Percentiles rank a stretch among this genome's conserved stretches.
Conservation (phyloP, 2,329 filamentous ascomycete species). For the Macrophomina phaseolina region DNA sequence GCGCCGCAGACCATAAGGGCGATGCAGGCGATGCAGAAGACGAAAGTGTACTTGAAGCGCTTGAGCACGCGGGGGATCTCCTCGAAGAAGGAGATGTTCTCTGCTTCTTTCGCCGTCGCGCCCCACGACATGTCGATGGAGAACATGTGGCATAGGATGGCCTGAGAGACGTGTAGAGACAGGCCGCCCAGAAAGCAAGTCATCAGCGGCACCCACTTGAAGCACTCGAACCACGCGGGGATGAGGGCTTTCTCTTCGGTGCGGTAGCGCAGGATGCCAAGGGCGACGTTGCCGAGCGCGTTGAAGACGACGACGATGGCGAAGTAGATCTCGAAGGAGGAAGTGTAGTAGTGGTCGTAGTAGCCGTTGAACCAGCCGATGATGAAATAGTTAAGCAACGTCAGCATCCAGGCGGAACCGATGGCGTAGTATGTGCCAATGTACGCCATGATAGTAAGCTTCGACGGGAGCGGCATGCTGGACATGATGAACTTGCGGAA, state of each 20-base stretch:
- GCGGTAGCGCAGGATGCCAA: slow-evolving; percentile 76
- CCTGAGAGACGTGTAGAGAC: slow-evolving; percentile 48
- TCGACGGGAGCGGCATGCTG: slow-evolving; percentile 75
- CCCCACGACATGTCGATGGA: slow-evolving; percentile 55
- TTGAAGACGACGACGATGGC: slow-evolving; percentile 81
- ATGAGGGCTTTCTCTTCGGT: slow-evolving; percentile 67
- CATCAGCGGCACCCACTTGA: slow-evolving; percentile 69
- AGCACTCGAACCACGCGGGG: slow-evolving; percentile 55
- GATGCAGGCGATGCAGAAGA: slow-evolving; percentile 55
- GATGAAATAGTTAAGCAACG: slow-evolving; percentile 74
- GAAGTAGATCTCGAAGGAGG: slow-evolving; percentile 80
- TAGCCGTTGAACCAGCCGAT: slow-evolving; percentile 79
- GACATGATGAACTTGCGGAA: slow-evolving; percentile 77
- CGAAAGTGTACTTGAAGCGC: slow-evolving; percentile 62
- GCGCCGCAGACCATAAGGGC: slow-evolving; percentile 57
- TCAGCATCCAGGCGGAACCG: slow-evolving; percentile 76
- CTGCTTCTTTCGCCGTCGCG: slow-evolving; percentile 65
- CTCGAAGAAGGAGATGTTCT: slow-evolving; percentile 62
- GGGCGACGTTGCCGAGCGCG: slow-evolving; percentile 72
- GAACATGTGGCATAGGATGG: slow-evolving; percentile 48
- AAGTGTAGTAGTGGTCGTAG: slow-evolving; percentile 77
- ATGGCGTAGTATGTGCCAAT: slow-evolving; percentile 83
- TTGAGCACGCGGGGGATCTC: slow-evolving; percentile 62
- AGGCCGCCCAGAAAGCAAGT: slow-evolving; percentile 49
- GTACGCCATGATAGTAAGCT: slow-evolving; percentile 77